These are phyloP conservation scores for Gonapodya sp. DNA, from an alignment of 192 early-diverging fungal species.

Conservation along the genomic window DNA sequence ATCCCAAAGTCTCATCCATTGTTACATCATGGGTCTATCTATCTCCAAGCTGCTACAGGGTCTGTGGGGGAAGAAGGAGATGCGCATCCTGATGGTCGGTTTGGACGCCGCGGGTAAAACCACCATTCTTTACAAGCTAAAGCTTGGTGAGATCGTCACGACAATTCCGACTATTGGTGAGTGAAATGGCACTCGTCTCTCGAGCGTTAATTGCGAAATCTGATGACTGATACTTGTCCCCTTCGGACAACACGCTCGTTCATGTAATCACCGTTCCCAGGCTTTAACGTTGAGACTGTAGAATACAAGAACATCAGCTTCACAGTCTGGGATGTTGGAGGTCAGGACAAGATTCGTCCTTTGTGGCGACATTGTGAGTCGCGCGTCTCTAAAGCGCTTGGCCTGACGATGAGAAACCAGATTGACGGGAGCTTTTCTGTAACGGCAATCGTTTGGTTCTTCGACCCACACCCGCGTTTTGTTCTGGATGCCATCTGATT, in stretches of 20 bases:
- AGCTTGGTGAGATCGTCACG: conserved; percentile 96
- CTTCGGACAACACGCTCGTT: background rate
- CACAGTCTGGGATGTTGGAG: conserved; percentile 79
- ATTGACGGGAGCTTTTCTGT: too few species aligned
- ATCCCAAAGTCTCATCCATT: background rate
- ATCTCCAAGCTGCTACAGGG: conserved; percentile 66
- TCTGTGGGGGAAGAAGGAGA: conserved; percentile 85
- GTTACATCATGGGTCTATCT: conserved; percentile 64
- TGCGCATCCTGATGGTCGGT: conserved; percentile 96
- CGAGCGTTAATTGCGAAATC: background rate
- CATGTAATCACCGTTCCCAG: conserved; percentile 15
- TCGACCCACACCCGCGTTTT: background rate
- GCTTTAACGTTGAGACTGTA: conserved; percentile 81
- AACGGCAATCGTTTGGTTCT: too few species aligned
- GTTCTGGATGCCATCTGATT: background rate
- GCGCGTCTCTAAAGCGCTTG: background rate
- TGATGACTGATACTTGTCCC: background rate
- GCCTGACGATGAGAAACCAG: background rate
- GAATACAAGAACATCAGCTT: conserved; percentile 80
- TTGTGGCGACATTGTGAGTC: conserved; percentile 14
- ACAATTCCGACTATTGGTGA: conserved; percentile 97
- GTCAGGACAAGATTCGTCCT: conserved; percentile 78
- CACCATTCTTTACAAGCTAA: conserved; percentile 98
- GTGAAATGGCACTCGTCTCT: conserved; percentile 18
- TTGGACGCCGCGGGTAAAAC: conserved; percentile 96